Evolutionary conservation across 305 asterid genomes (phyloP).

Genomic region (Solanum hybrid): DNA sequence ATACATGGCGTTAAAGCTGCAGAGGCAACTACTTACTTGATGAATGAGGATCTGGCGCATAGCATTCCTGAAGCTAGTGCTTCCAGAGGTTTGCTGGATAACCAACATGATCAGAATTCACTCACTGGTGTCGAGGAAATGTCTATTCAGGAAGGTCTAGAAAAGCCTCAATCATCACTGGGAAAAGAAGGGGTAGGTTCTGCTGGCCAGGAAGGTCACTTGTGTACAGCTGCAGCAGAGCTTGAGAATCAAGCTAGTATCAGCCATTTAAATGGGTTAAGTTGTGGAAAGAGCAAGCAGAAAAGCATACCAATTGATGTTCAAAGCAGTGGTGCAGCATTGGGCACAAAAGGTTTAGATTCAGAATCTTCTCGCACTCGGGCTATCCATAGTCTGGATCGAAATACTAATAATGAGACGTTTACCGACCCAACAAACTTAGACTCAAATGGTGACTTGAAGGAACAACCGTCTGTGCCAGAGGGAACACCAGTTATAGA

Average conservation of each 20-base stretch:
- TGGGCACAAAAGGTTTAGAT: constrained; percentile 36
- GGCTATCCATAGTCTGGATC: constrained; percentile 28
- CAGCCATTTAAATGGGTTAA: constrained; percentile 42
- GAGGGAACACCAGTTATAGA: constrained; percentile 28
- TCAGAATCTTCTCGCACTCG: constrained; percentile 41
- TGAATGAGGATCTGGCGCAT: constrained; percentile 22
- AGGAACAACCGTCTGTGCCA: constrained; percentile 19
- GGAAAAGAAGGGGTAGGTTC: constrained; percentile 23
- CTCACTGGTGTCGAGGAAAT: constrained; percentile 24
- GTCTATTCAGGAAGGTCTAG: constrained; percentile 28
- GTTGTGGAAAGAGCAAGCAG: constrained; percentile 22
- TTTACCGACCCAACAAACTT: constrained; percentile 20
- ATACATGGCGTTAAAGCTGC: constrained; percentile 36
- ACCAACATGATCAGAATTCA: constrained; percentile 32
- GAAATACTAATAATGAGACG: constrained; percentile 28
- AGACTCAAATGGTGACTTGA: constrained; percentile 15
- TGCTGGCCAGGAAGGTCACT: constrained; percentile 32
- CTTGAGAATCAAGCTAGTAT: constrained; percentile 36
- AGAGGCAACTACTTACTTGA: constrained; percentile 33
- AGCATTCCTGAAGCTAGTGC: constrained; percentile 31
- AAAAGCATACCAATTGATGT: constrained; percentile 19
- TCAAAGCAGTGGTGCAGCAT: constrained; percentile 23
- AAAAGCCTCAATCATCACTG: constrained; percentile 25
- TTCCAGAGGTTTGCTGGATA: constrained; percentile 24
- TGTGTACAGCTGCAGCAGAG: constrained; percentile 15